These are phyloP conservation scores for Ophiostoma ips DNA, from an alignment of 2,329 filamentous ascomycete genomes.

Conservation along the genomic window DNA sequence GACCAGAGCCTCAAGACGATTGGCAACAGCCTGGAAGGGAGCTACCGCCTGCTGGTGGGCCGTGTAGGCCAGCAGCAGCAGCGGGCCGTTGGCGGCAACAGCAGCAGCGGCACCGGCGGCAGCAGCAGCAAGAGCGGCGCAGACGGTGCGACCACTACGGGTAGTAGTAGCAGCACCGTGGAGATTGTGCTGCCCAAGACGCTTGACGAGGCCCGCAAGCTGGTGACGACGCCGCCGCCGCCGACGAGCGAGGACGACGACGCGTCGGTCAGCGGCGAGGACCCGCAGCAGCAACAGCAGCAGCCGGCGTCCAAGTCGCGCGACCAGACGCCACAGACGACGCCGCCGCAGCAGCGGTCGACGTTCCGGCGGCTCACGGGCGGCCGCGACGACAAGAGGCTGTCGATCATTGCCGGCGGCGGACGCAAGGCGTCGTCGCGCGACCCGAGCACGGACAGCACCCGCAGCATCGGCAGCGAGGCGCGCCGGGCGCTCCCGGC, in stretches of 20 bases:
- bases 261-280: slow-evolving; percentile 41
- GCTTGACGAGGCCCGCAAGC: slow-evolving; percentile 78
- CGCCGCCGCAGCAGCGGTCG: neutral
- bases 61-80: slow-evolving; percentile 48
- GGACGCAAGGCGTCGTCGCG: slow-evolving; percentile 35
- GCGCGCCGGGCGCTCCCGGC: neutral
- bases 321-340: slow-evolving; percentile 5
- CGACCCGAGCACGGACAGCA: slow-evolving; percentile 67
- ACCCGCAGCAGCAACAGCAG: slow-evolving; percentile 21
- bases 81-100: slow-evolving; percentile 17
- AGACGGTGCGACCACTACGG: no score
- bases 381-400: slow-evolving; percentile 45
- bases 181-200: slow-evolving; percentile 65
- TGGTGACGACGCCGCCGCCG: slow-evolving; percentile 63
- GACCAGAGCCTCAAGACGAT: slow-evolving; percentile 90
- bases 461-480: slow-evolving; percentile 33
- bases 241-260: slow-evolving; percentile 44
- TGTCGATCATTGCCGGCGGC: slow-evolving; percentile 50
- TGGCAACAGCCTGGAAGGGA: slow-evolving; percentile 76
- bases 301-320: no score
- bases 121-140: slow-evolving; percentile 24
- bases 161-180: no score
- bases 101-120: slow-evolving; percentile 31
- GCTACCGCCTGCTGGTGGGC: slow-evolving; percentile 85
- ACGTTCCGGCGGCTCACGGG: slow-evolving; percentile 1